Base-by-base conservation (phyloP, 768 basidiomycete species). In the Cubamyces lactineus region DNA sequence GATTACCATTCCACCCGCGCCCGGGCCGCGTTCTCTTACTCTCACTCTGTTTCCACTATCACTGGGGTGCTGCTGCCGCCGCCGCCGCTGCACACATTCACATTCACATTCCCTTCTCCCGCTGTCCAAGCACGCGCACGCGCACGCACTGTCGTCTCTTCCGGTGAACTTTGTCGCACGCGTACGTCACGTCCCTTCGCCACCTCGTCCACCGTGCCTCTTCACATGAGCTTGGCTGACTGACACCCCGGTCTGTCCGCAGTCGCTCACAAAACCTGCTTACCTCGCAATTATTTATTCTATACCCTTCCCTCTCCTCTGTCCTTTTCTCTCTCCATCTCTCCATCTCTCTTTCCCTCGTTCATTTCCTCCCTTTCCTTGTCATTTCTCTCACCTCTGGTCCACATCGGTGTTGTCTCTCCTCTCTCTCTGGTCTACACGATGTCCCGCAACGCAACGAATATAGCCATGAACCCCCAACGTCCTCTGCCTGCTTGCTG, bases 261-360 rank as follows among this genome's bases (percentile, higher is more conserved):
- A 54, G 49, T 43, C 45, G 49, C 61, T 43, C 57, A 21, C 45
- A 64, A 61, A 55, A 57, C 38, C 24, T 62, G 51, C 48, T 48
- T 52, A 51, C 51, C 50, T 55, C 66, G 58, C 67, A 62, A 41
- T 57, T 65, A 60, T 67, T 66, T 62, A 59, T 64, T 16, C 42
- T 62, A 60, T 60, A 61, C 59, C 59, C 58, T 53, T 49, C n/a
- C n/a, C n/a, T 19, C 40, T 43, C 42, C 57, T 34, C 16, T 47
- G 12, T 49, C 19, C 46, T 15, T 21, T 24, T 28, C 45, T 39
- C 40, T 40, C 34, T 62, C 26, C 46, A 52, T 52, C 34, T 47
- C 24, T 56, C 26, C 38, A 21, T 39, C 49, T 62, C 26, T 59
- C 49, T 41, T 58, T 28, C 57, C 39, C 39, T 42, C 42, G 13